Evolutionary conservation across 2,329 filamentous ascomycete species (phyloP).

Genomic region (Alternaria postmessia): DNA sequence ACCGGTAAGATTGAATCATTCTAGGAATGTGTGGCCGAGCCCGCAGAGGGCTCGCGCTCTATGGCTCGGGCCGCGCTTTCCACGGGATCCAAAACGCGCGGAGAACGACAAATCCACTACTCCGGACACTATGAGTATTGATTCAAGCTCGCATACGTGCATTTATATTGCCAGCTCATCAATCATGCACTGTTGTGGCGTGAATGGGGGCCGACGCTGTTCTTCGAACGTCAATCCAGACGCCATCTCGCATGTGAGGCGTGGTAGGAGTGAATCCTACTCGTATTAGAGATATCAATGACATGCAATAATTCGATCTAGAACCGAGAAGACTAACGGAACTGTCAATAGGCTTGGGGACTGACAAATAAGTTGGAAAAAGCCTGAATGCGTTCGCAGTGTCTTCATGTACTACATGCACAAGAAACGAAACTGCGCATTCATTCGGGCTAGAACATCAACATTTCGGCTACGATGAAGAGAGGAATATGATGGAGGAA

Average conservation of each 20-base stretch:
- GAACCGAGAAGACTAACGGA: neutral
- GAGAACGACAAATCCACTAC: neutral
- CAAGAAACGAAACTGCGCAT: too few relatives aligned
- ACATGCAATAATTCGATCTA: neutral
- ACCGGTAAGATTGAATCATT: neutral
- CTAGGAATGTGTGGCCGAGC: neutral
- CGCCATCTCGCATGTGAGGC: neutral
- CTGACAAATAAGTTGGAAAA: neutral
- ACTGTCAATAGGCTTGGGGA: neutral
- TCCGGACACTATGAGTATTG: neutral
- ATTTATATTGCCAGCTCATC: neutral
- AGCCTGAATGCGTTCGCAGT: too few relatives aligned
- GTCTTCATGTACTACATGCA: too few relatives aligned
- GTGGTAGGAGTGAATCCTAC: neutral
- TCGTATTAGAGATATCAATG: neutral
- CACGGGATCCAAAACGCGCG: neutral
- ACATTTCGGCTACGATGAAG: neutral
- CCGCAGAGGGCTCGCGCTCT: neutral
- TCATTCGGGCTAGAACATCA: too few relatives aligned
- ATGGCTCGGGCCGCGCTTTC: neutral
- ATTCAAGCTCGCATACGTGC: neutral
- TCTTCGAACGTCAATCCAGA: neutral
- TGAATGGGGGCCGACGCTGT: neutral
- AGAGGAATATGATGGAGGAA: neutral
- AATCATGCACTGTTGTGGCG: neutral